phyloP scores from a whole-genome alignment of 2,329 filamentous ascomycete species.

The Cladorrhinum sp. region DNA sequence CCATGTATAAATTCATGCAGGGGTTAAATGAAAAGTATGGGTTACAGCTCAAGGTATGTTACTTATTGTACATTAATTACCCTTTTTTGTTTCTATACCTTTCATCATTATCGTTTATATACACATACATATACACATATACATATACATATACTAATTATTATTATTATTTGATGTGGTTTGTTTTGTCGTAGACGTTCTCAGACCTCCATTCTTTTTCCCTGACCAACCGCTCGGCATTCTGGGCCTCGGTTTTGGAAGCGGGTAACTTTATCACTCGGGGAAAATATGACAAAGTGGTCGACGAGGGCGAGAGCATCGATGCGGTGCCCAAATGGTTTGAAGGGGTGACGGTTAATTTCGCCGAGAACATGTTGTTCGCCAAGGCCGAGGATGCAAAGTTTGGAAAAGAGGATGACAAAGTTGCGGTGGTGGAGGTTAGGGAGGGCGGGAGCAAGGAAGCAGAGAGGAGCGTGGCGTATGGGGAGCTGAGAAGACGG shows the following conservation, averaged over 20 bases:
- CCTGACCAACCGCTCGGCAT: conserved; percentile 56
- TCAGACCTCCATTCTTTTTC: conserved; percentile 70
- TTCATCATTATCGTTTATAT: neutral
- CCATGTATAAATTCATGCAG: conserved; percentile 67
- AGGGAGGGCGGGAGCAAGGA: conserved; percentile 61
- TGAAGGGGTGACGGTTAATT: conserved; percentile 69
- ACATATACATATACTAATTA: neutral
- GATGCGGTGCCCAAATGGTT: conserved; percentile 76
- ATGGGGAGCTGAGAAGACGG: conserved; percentile 60
- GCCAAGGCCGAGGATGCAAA: conserved; percentile 46
- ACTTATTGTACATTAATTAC: neutral
- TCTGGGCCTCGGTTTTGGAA: conserved; percentile 64
- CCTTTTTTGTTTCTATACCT: too few species aligned
- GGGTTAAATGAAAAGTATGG: conserved; percentile 56
- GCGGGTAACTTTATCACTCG: conserved; percentile 59
- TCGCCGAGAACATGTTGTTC: conserved; percentile 77
- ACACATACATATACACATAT: neutral
- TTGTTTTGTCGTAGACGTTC: conserved; percentile 50
- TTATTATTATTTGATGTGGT: neutral
- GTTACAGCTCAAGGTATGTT: conserved; percentile 54
- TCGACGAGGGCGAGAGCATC: conserved; percentile 69
- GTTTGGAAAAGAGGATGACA: conserved; percentile 64
- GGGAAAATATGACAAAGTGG: conserved; percentile 56
- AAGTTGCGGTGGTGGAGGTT: conserved; percentile 69
- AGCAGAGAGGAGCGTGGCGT: conserved; percentile 58